phyloP scores from a whole-genome alignment of 495 filamentous ascomycete species.

The Tricharina praecox region DNA sequence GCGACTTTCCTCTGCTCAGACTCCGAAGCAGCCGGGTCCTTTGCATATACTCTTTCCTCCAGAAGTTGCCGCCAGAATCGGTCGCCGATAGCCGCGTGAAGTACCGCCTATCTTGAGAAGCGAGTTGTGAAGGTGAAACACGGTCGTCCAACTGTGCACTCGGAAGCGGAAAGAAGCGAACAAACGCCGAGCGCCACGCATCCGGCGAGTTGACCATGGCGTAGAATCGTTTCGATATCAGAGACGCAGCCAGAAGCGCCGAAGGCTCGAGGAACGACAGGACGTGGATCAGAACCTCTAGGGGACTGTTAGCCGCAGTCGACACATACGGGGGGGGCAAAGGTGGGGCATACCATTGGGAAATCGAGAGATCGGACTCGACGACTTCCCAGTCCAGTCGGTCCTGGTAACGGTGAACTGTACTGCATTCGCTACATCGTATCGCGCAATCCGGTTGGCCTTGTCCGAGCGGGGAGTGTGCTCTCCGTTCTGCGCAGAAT shows the following conservation, averaged over 20 bases:
- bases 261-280: conserved; percentile 24
- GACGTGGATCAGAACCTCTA: conserved; percentile 22
- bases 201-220: conserved; percentile 21
- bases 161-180: conserved; percentile 21
- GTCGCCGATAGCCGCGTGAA: conserved; percentile 17
- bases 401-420: conserved; percentile 20
- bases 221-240: conserved; percentile 23
- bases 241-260: conserved; percentile 13
- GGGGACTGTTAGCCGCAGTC: too few species aligned
- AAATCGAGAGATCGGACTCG: conserved; percentile 20
- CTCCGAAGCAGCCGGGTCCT: conserved; percentile 20
- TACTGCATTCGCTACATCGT: conserved; percentile 19
- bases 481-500: conserved; percentile 4
- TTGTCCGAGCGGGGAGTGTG: too few species aligned
- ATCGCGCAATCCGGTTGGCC: conserved; percentile 15
- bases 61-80: conserved; percentile 12
- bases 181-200: conserved; percentile 25
- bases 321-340: too few species aligned
- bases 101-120: conserved; percentile 23
- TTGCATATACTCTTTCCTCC: conserved; percentile 27
- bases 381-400: conserved; percentile 17
- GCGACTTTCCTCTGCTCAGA: conserved; percentile 14
- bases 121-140: conserved; percentile 12
- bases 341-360: conserved; percentile 21
- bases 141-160: conserved; percentile 2